Evolutionary conservation across 2,329 filamentous ascomycete genomes (phyloP), one percentile per base, ranked within the genome.

Genomic region (Pyricularia sp.): DNA sequence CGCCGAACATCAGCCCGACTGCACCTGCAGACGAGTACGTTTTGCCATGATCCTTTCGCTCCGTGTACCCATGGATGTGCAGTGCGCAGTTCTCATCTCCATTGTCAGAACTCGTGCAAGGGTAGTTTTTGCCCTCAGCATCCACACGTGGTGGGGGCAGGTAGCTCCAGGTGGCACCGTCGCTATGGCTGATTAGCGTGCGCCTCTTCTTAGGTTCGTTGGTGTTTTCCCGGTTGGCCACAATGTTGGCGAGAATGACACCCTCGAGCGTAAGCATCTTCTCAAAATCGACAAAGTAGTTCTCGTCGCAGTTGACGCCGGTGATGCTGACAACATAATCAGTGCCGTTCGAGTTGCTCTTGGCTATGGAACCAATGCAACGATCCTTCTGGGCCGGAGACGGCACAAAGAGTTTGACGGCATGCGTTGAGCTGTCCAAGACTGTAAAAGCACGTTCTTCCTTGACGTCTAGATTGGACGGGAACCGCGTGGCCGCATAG

Each of bases 301-400:
- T 70, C 13, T 82, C 78, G 72, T 97, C 87, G 70, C 91, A 85
- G 75, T 97, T 97, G 72, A 97, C 91, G 24, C 85, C 85, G 62
- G 84, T 80, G 28, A 94, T 81, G 75, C 90, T 96, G 68, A 96
- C 79, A 13, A 96, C 90, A 72, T 97, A 99, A 1, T 90, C 94
- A 0, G 94, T 99, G 64, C 94, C 94, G 73, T 99, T 97, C 71
- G 92, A 97, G 78, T 99, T 99, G 73, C 92, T 97, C 84, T 97
- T 99, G 76, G 99, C 86, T 70, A 99, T 91, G 28, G 89, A 88
- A 49, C 94, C 94, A 70, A 90, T 92, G 66, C 89, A 84, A 63
- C 83, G 84, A 22, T 85, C 88, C 63, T 80, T 73, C 3, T 79
- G 78, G 55, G 82, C 83, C 70, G 89, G 88, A 55, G 91, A 90